Evolutionary conservation across 2,329 filamentous ascomycete species (phyloP).

Genomic region (Tolypocladium tundrense): DNA sequence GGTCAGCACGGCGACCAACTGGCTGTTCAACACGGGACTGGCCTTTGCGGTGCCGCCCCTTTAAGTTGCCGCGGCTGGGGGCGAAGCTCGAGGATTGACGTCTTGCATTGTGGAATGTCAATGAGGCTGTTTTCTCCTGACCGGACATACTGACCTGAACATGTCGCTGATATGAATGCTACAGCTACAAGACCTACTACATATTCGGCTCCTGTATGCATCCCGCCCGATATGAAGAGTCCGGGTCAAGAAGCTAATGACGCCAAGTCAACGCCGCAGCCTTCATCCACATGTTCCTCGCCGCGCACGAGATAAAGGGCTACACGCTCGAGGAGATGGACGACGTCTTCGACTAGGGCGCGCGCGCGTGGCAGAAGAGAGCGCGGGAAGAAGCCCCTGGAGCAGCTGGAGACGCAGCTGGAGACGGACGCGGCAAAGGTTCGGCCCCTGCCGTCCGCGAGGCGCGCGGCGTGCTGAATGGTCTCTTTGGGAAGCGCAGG

Average conservation of each 20-base stretch:
- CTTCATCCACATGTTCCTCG: conserved; percentile 57
- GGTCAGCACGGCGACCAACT: conserved; percentile 26
- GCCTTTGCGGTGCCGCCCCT: conserved; percentile 27
- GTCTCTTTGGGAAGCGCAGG: too few species aligned
- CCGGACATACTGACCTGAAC: too few species aligned
- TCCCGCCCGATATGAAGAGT: too few species aligned
- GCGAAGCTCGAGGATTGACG: too few species aligned
- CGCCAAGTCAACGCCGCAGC: conserved; percentile 48
- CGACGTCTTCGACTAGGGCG: conserved; percentile 54
- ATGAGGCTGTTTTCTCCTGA: too few species aligned
- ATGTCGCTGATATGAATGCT: too few species aligned
- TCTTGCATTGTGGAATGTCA: conserved; percentile 33
- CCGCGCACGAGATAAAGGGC: conserved; percentile 56
- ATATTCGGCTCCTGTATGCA: conserved; percentile 54
- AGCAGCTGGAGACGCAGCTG: conserved; percentile 36
- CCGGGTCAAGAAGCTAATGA: background rate
- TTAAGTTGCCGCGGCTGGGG: conserved; percentile 26
- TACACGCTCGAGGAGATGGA: conserved; percentile 71
- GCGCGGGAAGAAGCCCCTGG: conserved; percentile 24
- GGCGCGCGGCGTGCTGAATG: too few species aligned
- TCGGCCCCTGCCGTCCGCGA: too few species aligned
- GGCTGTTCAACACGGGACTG: conserved; percentile 22
- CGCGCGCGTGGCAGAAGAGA: conserved; percentile 46
- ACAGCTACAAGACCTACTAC: conserved; percentile 53
- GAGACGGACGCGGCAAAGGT: conserved; percentile 12